Evolutionary conservation across 441 rosid species (phyloP), one percentile per base, ranked within the genome.

Genomic region (Erodium trifolium): DNA sequence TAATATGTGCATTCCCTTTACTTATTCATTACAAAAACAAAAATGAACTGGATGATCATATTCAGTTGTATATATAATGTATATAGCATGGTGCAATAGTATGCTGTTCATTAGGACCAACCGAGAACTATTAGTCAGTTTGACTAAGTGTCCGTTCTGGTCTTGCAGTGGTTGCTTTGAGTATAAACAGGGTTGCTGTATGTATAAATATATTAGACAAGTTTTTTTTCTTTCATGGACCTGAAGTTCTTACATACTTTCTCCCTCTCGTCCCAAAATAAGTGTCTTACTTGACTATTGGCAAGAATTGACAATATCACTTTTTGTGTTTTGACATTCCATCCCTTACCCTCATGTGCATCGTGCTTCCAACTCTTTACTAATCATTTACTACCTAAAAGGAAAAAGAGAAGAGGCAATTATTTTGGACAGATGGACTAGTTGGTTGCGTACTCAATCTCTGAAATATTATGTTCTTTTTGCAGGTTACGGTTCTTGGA

Each of bases 401-500:
- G 2, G 27, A 2, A 23, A 23, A 11, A 11, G 47, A 41, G 47
- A 39, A 4, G 47, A 41, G 47, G 6, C 47, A 11, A 0, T 41
- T 41, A 41, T 41, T 6, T 41, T 41, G 47, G 12, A 41, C 47
- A 41, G 47, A 6, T 9, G 47, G 47, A 41, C 47, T 41, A 11
- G 47, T 41, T 11, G 8, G 10, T 6, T 41, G 47, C 8, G 5
- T 41, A 41, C 10, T 11, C 10, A 41, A 41, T 41, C 47, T 41
- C 10, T 41, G 7, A 8, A 41, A 41, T 41, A 6, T 6, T 41
- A 11, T 6, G 7, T 41, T 6, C 10, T 41, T 41, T 41, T 71
- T 82, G 71, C 90, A 89, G 97, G 88, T 91, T 77, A 80, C 96
- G 0, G 90, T 91, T 74, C 93, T 89, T 51, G 93, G 90, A 72